Evolutionary conservation across 2,329 filamentous ascomycete species (phyloP).

Genomic region (Cladobotryum mycophilum): DNA sequence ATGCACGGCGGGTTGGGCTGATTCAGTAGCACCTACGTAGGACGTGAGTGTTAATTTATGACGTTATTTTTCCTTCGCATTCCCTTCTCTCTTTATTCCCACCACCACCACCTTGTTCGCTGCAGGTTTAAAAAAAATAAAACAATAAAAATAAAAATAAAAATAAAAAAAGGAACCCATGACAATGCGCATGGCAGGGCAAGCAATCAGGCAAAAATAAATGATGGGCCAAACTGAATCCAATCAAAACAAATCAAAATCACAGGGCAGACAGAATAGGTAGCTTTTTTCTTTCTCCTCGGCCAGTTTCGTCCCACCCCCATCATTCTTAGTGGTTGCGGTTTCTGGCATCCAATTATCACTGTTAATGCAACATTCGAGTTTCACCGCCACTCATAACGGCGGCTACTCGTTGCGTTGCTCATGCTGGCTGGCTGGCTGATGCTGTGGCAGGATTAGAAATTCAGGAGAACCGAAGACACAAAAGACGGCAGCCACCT

Average conservation of each 20-base stretch:
- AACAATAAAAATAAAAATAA: too few relatives aligned
- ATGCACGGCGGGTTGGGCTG: not conserved
- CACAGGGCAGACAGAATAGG: too few relatives aligned
- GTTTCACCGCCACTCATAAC: slow-evolving; percentile 13
- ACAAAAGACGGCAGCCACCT: too few relatives aligned
- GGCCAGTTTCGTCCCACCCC: too few relatives aligned
- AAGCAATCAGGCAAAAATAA: not conserved
- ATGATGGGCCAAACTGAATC: too few relatives aligned
- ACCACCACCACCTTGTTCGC: not conserved
- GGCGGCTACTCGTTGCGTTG: not conserved
- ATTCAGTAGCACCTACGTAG: not conserved
- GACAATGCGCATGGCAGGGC: not conserved
- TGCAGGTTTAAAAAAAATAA: not conserved
- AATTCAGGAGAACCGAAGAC: too few relatives aligned
- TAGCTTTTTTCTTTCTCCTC: too few relatives aligned
- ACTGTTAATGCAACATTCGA: not conserved
- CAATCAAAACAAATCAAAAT: not conserved
- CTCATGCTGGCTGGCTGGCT: not conserved
- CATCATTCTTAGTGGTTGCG: too few relatives aligned
- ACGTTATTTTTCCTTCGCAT: not conserved
- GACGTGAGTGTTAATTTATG: not conserved
- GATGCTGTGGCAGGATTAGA: not conserved
- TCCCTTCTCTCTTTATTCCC: too few relatives aligned
- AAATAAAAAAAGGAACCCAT: not conserved
- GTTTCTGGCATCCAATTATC: slow-evolving; percentile 1